A percentile compares a stretch with the other conserved stretches of the same genome.
Evolutionary conservation across 169 alveolate species (phyloP).

Genomic region (Cryptosporidium sp.): DNA sequence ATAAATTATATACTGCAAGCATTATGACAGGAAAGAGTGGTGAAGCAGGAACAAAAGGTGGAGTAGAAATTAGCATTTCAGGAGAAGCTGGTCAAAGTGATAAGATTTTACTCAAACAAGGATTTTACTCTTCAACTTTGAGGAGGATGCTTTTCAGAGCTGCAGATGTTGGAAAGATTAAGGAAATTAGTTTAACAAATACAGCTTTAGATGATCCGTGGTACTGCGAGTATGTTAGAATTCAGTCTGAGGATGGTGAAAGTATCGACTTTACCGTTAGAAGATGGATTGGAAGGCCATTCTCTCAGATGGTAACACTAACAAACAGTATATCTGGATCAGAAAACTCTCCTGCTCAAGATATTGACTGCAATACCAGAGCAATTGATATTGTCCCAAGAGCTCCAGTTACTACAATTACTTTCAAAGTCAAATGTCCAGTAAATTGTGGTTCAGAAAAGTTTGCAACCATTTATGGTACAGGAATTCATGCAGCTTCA

Average conservation of each 20-base stretch:
- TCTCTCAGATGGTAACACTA: conserved; percentile 80
- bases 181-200: conserved; percentile 84
- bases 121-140: conserved; percentile 80
- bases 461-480: conserved; percentile 84
- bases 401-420: conserved; percentile 61
- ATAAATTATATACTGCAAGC: conserved; percentile 77
- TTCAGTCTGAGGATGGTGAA: conserved; percentile 79
- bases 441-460: conserved; percentile 85
- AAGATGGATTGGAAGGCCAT: conserved; percentile 89
- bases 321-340: conserved; percentile 82
- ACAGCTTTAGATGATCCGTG: conserved; percentile 86
- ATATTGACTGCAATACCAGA: conserved; percentile 86
- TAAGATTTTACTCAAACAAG: conserved; percentile 79
- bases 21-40: conserved; percentile 81
- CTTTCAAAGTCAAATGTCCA: conserved; percentile 87
- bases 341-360: conserved; percentile 85
- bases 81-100: conserved; percentile 86
- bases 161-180: conserved; percentile 87
- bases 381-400: conserved; percentile 84
- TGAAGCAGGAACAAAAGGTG: conserved; percentile 87
- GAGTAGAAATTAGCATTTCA: conserved; percentile 81
- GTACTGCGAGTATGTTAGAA: conserved; percentile 87
- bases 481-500: conserved; percentile 88
- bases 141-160: conserved; percentile 84
- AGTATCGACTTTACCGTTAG: conserved; percentile 84